These are phyloP conservation scores for Hygrocybe punicea DNA, from an alignment of 768 basidiomycete species.

Conservation along the genomic window DNA sequence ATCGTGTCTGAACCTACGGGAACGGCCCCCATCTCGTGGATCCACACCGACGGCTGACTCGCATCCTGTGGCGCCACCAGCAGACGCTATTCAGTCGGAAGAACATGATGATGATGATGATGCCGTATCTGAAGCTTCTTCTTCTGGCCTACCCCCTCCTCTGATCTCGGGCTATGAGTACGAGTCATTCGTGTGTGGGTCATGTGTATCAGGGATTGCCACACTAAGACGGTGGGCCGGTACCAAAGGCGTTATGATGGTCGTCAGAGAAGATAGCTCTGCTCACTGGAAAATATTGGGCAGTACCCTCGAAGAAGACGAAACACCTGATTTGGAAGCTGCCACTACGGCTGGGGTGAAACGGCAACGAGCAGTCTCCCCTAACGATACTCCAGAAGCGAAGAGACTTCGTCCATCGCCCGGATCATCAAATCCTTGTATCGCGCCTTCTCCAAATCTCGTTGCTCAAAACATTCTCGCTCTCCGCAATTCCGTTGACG, in stretches of 20 bases:
- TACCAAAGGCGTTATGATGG: conserved; percentile 62
- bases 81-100: conserved; percentile 16
- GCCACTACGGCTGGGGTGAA: conserved; percentile 40
- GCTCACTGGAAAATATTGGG: conserved; percentile 55
- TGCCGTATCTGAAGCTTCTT: conserved; percentile 58
- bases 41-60: conserved; percentile 30
- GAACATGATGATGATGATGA: conserved; percentile 43
- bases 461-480: conserved; percentile 46
- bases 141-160: conserved; percentile 62
- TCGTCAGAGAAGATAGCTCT: conserved; percentile 47
- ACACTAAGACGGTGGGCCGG: conserved; percentile 63
- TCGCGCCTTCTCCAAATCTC: conserved; percentile 51
- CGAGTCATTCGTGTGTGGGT: conserved; percentile 69
- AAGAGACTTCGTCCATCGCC: conserved; percentile 35
- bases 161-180: conserved; percentile 67
- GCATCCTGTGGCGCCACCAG: conserved; percentile 7
- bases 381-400: conserved; percentile 34
- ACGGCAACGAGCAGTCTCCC: conserved; percentile 46
- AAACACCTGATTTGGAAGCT: conserved; percentile 29
- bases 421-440: conserved; percentile 38
- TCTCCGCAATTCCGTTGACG: conserved; percentile 17
- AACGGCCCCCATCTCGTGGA: conserved; percentile 52
- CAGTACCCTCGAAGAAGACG: conserved; percentile 8
- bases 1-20: conserved; percentile 78
- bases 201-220: conserved; percentile 57